Evolutionary conservation across 257 asterid species (phyloP), one percentile per base, ranked within the genome.

Genomic region (Pogostemon cablin): DNA sequence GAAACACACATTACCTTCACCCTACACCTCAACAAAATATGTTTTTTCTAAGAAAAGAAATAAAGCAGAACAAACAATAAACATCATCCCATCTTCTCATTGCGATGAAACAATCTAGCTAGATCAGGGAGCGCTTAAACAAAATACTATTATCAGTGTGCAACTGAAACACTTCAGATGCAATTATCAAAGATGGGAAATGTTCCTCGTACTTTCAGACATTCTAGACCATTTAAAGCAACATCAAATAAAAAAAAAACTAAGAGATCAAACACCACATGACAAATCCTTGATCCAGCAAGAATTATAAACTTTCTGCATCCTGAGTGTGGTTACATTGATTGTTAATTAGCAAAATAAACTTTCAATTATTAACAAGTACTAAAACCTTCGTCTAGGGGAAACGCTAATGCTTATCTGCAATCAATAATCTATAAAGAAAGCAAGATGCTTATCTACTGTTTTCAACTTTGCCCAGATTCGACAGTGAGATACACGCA

Each of bases 101-200:
- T 40, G 43, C 15, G 47, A 56, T 39, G 59, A 6, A 34, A 9
- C 37, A 25, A 9, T 73, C 68, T 44, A 63, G 57, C 2, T 56
- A 65, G 67, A 77, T 53, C 56, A 44, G 43, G 15, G 59, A 42
- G 67, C 17, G 50, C 77, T 59, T 11, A 17, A 71, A 38, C 44
- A 37, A 20, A 60, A 52, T 67, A 6, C 11, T 34, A 64, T 25
- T 25, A 25, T 25, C 32, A 15, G 9, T 57, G 9, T 57, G 47
- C 17, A 52, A 41, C 15, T 48, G 42, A 5, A 68, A 9, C 44
- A 53, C 75, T 68, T 57, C 38, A 73, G 58, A 48, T 40, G 47
- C 40, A 10, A 25, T 25, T 25, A 25, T 56, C 43, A 11, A 8
- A 58, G 60, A 46, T 49, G 46, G 67, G 55, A 7, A 40, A 41